These are phyloP conservation scores for Candida pseudofarinosa DNA, from an alignment of 805 yeast species.

Conservation along the genomic window DNA sequence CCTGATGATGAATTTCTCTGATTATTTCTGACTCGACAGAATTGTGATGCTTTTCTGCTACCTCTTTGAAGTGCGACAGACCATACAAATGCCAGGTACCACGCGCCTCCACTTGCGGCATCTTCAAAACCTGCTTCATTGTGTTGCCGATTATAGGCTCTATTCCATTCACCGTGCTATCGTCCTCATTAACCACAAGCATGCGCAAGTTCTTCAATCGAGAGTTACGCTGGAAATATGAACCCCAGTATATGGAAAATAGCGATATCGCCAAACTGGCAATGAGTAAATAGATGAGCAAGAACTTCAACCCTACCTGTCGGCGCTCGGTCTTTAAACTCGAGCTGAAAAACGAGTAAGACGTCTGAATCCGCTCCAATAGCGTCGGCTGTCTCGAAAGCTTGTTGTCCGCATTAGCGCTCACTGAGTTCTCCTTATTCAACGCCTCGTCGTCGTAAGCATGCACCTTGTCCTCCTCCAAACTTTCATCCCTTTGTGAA, in stretches of 20 bases:
- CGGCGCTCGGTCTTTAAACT: conserved; percentile 18
- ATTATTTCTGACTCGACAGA: conserved; percentile 35
- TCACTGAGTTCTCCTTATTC: not conserved
- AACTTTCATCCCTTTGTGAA: not conserved
- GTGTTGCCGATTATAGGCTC: conserved; percentile 50
- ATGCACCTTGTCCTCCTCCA: not conserved
- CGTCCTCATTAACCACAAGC: conserved; percentile 36
- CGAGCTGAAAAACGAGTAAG: conserved; percentile 29
- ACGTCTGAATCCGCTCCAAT: conserved; percentile 22
- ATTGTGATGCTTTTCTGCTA: conserved; percentile 25
- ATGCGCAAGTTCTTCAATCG: conserved; percentile 30
- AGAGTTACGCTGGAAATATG: conserved; percentile 24
- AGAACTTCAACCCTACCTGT: conserved; percentile 13
- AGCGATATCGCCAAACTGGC: conserved; percentile 28
- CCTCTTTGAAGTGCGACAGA: conserved; percentile 20
- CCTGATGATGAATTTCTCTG: conserved; percentile 46
- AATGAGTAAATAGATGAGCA: conserved; percentile 25
- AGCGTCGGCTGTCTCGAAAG: not conserved
- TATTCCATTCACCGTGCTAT: conserved; percentile 18
- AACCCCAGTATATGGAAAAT: conserved; percentile 41
- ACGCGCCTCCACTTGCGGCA: conserved; percentile 14
- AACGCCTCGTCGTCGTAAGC: not conserved
- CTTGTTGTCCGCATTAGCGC: not conserved
- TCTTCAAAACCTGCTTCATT: conserved; percentile 25
- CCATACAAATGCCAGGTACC: conserved; percentile 38